A percentile compares a stretch with the other conserved stretches of the same genome.
Conservation (phyloP, 441 rosid genomes). For the California macrophylla region DNA sequence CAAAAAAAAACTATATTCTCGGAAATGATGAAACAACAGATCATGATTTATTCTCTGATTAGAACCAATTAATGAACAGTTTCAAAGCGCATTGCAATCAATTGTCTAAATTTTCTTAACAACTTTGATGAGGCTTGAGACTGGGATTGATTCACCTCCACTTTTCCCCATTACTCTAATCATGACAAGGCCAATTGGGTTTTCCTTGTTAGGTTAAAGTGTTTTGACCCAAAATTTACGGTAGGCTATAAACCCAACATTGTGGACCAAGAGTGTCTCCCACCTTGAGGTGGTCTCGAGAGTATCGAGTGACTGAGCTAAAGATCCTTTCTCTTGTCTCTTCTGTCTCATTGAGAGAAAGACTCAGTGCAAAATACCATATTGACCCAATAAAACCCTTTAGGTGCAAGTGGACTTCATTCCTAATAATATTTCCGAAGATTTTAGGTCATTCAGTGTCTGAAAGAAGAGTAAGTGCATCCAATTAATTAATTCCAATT, state of each 20-base stretch:
- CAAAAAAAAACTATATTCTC: neutral
- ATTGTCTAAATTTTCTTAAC: constrained; percentile 5
- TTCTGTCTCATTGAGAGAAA: constrained; percentile 25
- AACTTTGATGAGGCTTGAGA: constrained; percentile 22
- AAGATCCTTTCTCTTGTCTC: constrained; percentile 29
- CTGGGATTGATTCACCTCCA: constrained; percentile 11
- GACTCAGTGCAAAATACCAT: constrained; percentile 19
- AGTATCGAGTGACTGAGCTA: constrained; percentile 20
- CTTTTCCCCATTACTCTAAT: constrained; percentile 12
- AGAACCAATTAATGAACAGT: neutral
- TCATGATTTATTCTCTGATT: neutral
- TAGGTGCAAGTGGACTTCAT: constrained; percentile 24
- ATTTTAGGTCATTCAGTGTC: constrained; percentile 16
- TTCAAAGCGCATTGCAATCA: neutral
- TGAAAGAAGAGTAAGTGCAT: constrained; percentile 13
- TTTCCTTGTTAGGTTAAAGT: constrained; percentile 17
- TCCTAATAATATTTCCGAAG: constrained; percentile 22
- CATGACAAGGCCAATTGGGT: constrained; percentile 15
- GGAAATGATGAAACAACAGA: neutral
- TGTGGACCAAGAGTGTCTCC: constrained; percentile 48
- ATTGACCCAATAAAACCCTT: constrained; percentile 21
- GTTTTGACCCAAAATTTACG: constrained; percentile 24
- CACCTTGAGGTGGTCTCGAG: constrained; percentile 28
- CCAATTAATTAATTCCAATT: neutral
- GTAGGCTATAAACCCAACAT: constrained; percentile 36